phyloP scores from a whole-genome alignment of 2,329 filamentous ascomycete species.

The Ambrosiella cleistominuta region DNA sequence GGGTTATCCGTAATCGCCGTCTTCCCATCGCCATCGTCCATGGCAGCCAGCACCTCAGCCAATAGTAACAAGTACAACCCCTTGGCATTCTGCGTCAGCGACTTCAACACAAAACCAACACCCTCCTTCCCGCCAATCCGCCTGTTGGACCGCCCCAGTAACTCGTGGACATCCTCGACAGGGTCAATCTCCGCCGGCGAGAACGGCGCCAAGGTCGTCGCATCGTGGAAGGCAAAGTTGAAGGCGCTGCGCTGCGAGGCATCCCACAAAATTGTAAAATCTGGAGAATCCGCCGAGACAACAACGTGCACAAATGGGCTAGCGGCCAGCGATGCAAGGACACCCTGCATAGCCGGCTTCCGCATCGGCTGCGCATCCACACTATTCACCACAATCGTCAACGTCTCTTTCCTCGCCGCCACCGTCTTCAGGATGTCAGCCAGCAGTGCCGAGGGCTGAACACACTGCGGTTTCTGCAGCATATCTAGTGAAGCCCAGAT shows the following conservation, averaged over 20 bases:
- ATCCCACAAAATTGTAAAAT: conserved; percentile 81
- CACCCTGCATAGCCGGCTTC: conserved; percentile 47
- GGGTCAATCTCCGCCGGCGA: conserved; percentile 48
- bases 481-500: conserved; percentile 46
- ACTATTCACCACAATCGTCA: conserved; percentile 68
- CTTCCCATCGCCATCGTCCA: conserved; percentile 22
- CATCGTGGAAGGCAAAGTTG: conserved; percentile 83
- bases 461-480: conserved; percentile 32
- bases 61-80: conserved; percentile 73
- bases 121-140: conserved; percentile 79
- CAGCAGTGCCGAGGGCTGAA: conserved; percentile 51
- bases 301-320: conserved; percentile 56
- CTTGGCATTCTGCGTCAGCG: conserved; percentile 79
- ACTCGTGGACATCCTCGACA: conserved; percentile 76
- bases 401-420: conserved; percentile 24
- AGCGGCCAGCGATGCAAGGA: conserved; percentile 59
- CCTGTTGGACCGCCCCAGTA: conserved; percentile 64
- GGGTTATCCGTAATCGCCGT: conserved; percentile 22
- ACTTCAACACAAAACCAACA: conserved; percentile 76
- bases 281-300: conserved; percentile 73
- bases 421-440: conserved; percentile 48
- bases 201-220: conserved; percentile 71
- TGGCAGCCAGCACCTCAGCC: conserved; percentile 59
- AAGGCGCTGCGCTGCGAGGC: conserved; percentile 65
- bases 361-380: conserved; percentile 68